These are phyloP conservation scores for Peltaster fructicola DNA, from an alignment of 2,329 filamentous ascomycete species.

Conservation along the genomic window DNA sequence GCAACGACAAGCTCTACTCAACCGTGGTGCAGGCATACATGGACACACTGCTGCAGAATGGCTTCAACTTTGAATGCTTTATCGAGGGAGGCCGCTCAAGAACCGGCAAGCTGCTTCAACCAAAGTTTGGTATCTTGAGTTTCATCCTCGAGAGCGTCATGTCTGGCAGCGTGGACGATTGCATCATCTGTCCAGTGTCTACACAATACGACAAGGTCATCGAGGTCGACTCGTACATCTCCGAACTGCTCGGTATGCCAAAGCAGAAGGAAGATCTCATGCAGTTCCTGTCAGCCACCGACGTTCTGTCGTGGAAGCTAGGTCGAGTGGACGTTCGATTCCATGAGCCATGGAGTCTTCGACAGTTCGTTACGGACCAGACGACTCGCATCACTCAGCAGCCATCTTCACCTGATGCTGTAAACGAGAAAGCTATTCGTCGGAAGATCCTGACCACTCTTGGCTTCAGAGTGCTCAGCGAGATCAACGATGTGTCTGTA, in stretches of 20 bases:
- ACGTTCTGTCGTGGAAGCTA: slow-evolving; percentile 70
- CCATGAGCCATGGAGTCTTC: slow-evolving; percentile 86
- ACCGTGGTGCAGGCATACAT: slow-evolving; percentile 94
- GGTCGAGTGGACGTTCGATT: slow-evolving; percentile 91
- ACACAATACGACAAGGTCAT: slow-evolving; percentile 99
- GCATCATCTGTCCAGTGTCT: slow-evolving; percentile 85
- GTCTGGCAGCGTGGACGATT: slow-evolving; percentile 73
- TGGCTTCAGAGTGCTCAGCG: slow-evolving; percentile 78
- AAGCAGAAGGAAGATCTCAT: slow-evolving; percentile 90
- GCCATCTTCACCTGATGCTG: slow-evolving; percentile 17
- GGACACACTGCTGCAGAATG: slow-evolving; percentile 74
- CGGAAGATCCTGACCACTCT: slow-evolving; percentile 65
- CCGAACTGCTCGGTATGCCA: slow-evolving; percentile 77
- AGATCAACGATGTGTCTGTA: slow-evolving; percentile 91
- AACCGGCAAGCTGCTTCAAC: slow-evolving; percentile 81
- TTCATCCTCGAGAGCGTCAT: slow-evolving; percentile 84
- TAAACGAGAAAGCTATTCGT: too few relatives aligned
- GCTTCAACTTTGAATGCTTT: slow-evolving; percentile 93
- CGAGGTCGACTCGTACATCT: slow-evolving; percentile 92
- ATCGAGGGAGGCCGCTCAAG: slow-evolving; percentile 87
- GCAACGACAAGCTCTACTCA: slow-evolving; percentile 75
- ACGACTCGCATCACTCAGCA: slow-evolving; percentile 29
- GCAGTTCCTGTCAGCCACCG: slow-evolving; percentile 78
- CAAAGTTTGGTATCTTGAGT: slow-evolving; percentile 86
- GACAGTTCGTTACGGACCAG: slow-evolving; percentile 65